Conservation (phyloP, 192 early-diverging fungal genomes). For the Backusella parvicylindrica region DNA sequence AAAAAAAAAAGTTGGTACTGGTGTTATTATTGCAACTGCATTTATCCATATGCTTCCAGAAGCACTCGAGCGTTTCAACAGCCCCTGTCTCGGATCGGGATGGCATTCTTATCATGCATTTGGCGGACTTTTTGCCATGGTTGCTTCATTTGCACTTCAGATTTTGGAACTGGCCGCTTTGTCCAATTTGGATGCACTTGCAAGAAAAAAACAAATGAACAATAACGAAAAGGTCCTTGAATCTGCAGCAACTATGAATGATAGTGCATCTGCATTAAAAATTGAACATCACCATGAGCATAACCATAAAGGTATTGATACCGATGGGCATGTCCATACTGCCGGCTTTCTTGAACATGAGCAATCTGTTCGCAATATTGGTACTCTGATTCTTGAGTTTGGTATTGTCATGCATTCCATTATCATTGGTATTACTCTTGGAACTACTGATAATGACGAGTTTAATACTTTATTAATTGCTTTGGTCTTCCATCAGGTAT, state of each 20-base stretch:
- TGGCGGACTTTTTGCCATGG: slow-evolving; percentile 34
- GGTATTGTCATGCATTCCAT: slow-evolving; percentile 78
- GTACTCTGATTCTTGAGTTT: slow-evolving; percentile 70
- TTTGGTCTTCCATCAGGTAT: slow-evolving; percentile 69
- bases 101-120: slow-evolving; percentile 28
- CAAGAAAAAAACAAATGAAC: not conserved
- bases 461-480: slow-evolving; percentile 65
- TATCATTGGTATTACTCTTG: slow-evolving; percentile 75
- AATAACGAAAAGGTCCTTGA: not conserved
- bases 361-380: slow-evolving; percentile 38
- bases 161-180: slow-evolving; percentile 32
- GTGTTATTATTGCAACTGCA: slow-evolving; percentile 71
- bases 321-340: slow-evolving; percentile 23
- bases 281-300: not conserved
- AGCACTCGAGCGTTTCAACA: slow-evolving; percentile 30
- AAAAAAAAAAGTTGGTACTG: slow-evolving; percentile 38
- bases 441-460: slow-evolving; percentile 49
- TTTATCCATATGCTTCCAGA: slow-evolving; percentile 74
- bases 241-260: not conserved
- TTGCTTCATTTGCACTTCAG: slow-evolving; percentile 30
- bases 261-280: not conserved
- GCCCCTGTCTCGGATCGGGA: slow-evolving; percentile 27
- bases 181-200: slow-evolving; percentile 10
- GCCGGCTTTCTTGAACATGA: slow-evolving; percentile 37
- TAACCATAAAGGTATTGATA: not conserved